A percentile compares a stretch with the other conserved stretches of the same genome.
These are phyloP conservation scores for Pezizomycotina sp. DNA, from an alignment of 2,329 filamentous ascomycete genomes.

Conservation along the genomic window DNA sequence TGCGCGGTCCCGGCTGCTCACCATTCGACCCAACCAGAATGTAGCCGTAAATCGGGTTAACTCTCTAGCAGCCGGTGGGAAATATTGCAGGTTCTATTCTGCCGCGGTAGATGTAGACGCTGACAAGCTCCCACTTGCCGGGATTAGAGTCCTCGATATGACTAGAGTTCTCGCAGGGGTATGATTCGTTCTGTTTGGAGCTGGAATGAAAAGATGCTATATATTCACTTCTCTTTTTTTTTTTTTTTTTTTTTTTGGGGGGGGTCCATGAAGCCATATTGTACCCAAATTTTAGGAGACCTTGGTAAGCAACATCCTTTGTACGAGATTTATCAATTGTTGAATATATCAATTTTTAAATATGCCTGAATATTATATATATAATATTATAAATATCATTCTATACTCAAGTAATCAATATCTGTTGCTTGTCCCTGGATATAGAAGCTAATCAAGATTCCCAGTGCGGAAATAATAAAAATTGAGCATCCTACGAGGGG, in stretches of 20 bases:
- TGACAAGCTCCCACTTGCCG: constrained; percentile 76
- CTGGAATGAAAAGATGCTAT: constrained; percentile 4
- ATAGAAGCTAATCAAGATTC: constrained; percentile 17
- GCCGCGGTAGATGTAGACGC: too few species aligned
- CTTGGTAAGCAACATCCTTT: constrained; percentile 64
- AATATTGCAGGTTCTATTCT: too few species aligned
- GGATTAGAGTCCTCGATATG: constrained; percentile 86
- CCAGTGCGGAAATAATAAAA: constrained; percentile 88
- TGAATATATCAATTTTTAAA: constrained; percentile 13
- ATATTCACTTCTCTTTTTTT: constrained; percentile 4
- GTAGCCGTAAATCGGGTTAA: too few species aligned
- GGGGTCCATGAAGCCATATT: constrained; percentile 50
- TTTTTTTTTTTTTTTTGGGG: constrained; percentile 1
- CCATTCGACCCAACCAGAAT: too few species aligned
- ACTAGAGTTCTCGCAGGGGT: constrained; percentile 89
- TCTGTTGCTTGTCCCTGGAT: constrained; percentile 7
- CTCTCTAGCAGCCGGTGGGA: too few species aligned
- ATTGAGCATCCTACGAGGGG: constrained; percentile 82
- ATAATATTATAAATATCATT: constrained; percentile 14
- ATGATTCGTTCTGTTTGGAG: constrained; percentile 30
- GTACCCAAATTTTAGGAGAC: constrained; percentile 90
- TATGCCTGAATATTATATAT: constrained; percentile 23
- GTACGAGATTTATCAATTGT: constrained; percentile 28
- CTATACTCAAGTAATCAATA: constrained; percentile 2
- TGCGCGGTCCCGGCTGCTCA: too few species aligned